Base-by-base conservation (phyloP, 306 rosid genomes). In the Cicer arietinum region DNA sequence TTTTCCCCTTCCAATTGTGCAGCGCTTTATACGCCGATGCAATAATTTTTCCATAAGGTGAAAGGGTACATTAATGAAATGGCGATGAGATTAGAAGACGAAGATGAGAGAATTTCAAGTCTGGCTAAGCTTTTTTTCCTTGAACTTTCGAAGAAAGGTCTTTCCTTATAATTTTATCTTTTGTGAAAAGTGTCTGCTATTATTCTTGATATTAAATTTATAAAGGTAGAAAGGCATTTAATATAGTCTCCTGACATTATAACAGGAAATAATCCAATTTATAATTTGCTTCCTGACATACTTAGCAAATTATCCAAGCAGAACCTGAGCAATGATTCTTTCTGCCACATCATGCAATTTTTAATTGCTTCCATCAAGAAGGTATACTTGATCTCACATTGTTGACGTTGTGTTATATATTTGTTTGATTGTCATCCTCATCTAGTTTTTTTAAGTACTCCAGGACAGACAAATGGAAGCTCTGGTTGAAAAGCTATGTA, bases 401-500 rank as follows among this genome's bases (percentile, higher is more conserved):
- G 79, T 66, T 70, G 25, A 43, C 18, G 69, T 62, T 45, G 56
- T 35, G 54, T 56, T 72, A 64, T 42, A 58, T 60, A 39, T 48
- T n/a, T 66, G 17, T 83, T 78, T 41, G 52, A 57, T 54, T 65
- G 45, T 41, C 42, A 67, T 44, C 35, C 65, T 84, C 75, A 79
- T 76, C 18, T 30, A 12, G 69, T 68, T 64, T 52, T 69, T 85
- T 79, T 48, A 75, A 75, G 46, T 80, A 57, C 78, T 79, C 67
- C 83, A 94, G 98, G 98, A 94, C 78, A 89, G 89, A 79, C 97
- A 94, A 81, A 94, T 89, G 97, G 98, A 94, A 79, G 85, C 98
- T 52, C 94, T 94, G 77, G 97, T 94, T 75, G 98, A 94, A 86
- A 94, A 94, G 90, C 86, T 94, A 43, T 94, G 97, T 64, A 92